phyloP scores from a whole-genome alignment of 75 land plant species.

The Cunninghamia lanceolata region DNA sequence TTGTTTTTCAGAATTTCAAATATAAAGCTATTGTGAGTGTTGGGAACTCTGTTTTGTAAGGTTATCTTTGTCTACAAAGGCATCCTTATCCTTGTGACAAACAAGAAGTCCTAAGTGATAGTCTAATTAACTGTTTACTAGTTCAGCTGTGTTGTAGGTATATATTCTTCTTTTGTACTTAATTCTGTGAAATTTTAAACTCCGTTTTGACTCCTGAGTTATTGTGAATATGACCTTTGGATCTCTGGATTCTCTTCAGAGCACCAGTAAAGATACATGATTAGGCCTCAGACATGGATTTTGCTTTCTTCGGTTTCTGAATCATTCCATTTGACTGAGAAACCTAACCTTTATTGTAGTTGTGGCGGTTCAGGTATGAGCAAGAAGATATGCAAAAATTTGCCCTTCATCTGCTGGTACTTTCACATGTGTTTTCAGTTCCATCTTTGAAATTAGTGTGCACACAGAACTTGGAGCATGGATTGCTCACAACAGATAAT shows the following conservation, averaged over 20 bases:
- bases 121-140: background rate
- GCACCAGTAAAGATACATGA: background rate
- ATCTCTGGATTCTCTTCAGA: background rate
- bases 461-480: conserved; percentile 43
- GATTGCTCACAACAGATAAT: conserved; percentile 64
- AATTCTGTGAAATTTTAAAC: background rate
- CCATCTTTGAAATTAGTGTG: conserved; percentile 68
- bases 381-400: conserved; percentile 68
- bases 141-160: conserved; percentile 1
- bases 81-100: background rate
- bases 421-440: conserved; percentile 67
- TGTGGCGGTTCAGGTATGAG: conserved; percentile 61
- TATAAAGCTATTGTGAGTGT: background rate
- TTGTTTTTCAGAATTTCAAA: background rate
- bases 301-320: background rate
- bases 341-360: background rate
- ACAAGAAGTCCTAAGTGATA: background rate
- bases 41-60: background rate
- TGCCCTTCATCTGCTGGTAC: conserved; percentile 63
- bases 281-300: background rate
- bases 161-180: background rate
- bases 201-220: background rate
- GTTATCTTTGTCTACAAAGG: background rate
- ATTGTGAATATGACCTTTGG: background rate
- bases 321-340: background rate